Evolutionary conservation across 352 stramenopile genomes (phyloP), one percentile per base, ranked within the genome.

Genomic region (Pelagophyceae sp.): DNA sequence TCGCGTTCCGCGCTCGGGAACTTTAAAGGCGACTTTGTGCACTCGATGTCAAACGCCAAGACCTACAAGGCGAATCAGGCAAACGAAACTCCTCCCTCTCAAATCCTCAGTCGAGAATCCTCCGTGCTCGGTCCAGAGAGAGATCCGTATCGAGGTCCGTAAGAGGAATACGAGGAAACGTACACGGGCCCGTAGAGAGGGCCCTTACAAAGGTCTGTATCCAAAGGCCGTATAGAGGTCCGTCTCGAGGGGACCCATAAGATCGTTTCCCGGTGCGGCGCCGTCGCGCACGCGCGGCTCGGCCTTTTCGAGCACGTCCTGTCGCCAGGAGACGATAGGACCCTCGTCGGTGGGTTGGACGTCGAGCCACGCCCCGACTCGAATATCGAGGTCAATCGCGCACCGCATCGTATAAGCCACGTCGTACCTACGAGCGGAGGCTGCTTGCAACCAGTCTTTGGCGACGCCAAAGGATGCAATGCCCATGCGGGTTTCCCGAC

Each of bases 1-100:
- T 99, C 96, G 19, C 92, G 82, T 72, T 97, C 87, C 19, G 96
- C 89, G 82, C 98, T 94, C 0, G 96, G 96, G 83, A 99, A 99
- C 86, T 99, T 99, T 50, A 99, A 87, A 11, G 96, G 94, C 0
- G 94, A 91, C 84, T 99, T 99, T 0, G 93, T 98, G 88, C 93
- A 98, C 85, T 99, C 96, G 71, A 99, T 99, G 89, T 99, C 96
- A 82, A 98, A 99, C 6, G 96, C 96, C 71, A 98, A 91, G n/a
- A 99, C 92, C 84, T n/a, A n/a, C n/a, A n/a, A n/a, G n/a, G n/a
- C n/a, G n/a, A n/a, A n/a, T n/a, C n/a, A n/a, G n/a, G 40, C 79
- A 64, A 75, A 89, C 79, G 11, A 75, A 82, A 0, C 88, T 60
- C 25, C 77, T 74, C 0, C 86, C 83, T 72, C 80, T 81, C 29